Percentiles rank a stretch among this genome's conserved stretches.
These are phyloP conservation scores for Cladosporium sp. DNA, from an alignment of 2,329 filamentous ascomycete species.

Conservation along the genomic window DNA sequence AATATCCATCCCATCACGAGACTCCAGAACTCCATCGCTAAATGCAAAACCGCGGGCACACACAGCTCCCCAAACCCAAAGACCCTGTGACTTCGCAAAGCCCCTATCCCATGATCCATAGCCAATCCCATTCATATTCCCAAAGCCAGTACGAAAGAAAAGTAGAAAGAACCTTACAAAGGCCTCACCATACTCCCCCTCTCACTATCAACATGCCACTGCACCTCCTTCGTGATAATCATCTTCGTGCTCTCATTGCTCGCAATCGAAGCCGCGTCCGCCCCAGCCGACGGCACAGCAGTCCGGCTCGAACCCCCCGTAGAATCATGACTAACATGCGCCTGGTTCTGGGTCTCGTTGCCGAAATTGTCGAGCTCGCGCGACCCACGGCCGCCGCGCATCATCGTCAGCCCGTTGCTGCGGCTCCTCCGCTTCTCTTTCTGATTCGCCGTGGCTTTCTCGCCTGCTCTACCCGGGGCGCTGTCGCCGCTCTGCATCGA, in stretches of 20 bases:
- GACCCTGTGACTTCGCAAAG: background rate
- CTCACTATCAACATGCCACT: slow-evolving; percentile 21
- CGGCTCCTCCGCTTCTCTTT: background rate
- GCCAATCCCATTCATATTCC: background rate
- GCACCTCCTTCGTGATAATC: slow-evolving; percentile 26
- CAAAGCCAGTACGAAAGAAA: background rate
- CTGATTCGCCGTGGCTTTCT: background rate
- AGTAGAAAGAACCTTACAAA: background rate
- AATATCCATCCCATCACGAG: background rate
- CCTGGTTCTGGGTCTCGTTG: background rate
- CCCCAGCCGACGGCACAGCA: background rate
- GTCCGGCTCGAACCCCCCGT: background rate
- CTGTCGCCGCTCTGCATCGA: slow-evolving; percentile 11
- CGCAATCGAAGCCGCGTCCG: slow-evolving; percentile 19
- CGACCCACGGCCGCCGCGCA: background rate
- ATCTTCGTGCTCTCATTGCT: slow-evolving; percentile 24
- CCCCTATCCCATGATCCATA: background rate
- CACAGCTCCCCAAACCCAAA: background rate
- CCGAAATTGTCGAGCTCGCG: slow-evolving; percentile 11
- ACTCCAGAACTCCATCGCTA: background rate
- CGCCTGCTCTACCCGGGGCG: background rate
- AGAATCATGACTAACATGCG: background rate
- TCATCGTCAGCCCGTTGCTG: background rate
- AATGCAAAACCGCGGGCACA: background rate
- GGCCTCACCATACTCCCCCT: background rate